A percentile compares a stretch with the other conserved stretches of the same genome.
These are phyloP conservation scores for Fusarium sp. DNA, from an alignment of 2,329 filamentous ascomycete species.

Conservation along the genomic window DNA sequence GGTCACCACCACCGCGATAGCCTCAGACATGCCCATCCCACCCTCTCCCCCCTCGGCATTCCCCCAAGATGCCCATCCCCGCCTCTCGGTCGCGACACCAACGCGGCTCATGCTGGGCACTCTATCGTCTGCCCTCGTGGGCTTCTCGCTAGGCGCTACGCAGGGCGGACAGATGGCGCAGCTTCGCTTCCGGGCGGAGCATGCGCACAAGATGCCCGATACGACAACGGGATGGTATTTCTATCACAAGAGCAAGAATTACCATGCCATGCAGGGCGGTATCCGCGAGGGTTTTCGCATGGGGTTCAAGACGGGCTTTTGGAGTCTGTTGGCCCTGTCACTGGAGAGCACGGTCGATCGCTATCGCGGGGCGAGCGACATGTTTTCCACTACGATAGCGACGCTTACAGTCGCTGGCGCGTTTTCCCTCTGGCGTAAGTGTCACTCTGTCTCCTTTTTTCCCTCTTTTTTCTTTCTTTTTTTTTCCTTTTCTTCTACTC, in stretches of 20 bases:
- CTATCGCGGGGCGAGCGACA: slow-evolving; percentile 74
- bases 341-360: slow-evolving; percentile 88
- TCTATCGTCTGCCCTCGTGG: slow-evolving; percentile 70
- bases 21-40: no score
- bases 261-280: slow-evolving; percentile 80
- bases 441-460: not conserved
- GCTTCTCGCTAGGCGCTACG: slow-evolving; percentile 73
- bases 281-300: slow-evolving; percentile 81
- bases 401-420: slow-evolving; percentile 84
- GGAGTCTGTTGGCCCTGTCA: slow-evolving; percentile 79
- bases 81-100: slow-evolving; percentile 70
- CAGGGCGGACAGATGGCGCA: slow-evolving; percentile 78
- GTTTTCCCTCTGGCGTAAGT: slow-evolving; percentile 86
- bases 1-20: no score
- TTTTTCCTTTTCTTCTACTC: no score
- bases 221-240: slow-evolving; percentile 91
- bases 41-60: slow-evolving; percentile 29
- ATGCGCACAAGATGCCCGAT: slow-evolving; percentile 89
- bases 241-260: slow-evolving; percentile 99
- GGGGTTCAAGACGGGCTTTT: slow-evolving; percentile 73
- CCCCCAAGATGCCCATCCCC: slow-evolving; percentile 50
- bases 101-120: slow-evolving; percentile 73
- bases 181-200: slow-evolving; percentile 91
- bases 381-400: slow-evolving; percentile 81
- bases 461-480: not conserved